A percentile compares a stretch with the other conserved stretches of the same genome.
Conservation (phyloP, 257 asterid genomes). For the Solanum bulbocastanum region DNA sequence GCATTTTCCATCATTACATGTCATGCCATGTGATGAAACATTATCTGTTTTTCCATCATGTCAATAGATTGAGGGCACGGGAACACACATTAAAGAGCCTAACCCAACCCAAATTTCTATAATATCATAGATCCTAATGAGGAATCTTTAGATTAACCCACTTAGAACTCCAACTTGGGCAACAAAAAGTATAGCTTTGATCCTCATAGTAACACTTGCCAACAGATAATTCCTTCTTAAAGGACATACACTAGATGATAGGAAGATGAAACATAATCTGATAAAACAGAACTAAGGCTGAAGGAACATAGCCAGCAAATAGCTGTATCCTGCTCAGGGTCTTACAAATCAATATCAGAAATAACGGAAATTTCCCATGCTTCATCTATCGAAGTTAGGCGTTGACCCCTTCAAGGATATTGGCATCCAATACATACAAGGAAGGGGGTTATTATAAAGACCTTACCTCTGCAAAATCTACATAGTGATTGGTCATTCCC, state of each 20-base stretch:
- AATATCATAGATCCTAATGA: not conserved
- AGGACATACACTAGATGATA: not conserved
- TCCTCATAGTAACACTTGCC: not conserved
- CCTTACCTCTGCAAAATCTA: not conserved
- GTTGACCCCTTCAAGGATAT: not conserved
- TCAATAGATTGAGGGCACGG: not conserved
- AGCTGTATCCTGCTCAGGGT: not conserved
- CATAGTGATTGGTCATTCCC: not conserved
- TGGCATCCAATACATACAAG: not conserved
- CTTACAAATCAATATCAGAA: not conserved
- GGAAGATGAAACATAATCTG: not conserved
- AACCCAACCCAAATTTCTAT: not conserved
- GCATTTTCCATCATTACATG: not conserved
- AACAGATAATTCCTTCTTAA: not conserved
- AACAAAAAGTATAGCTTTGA: not conserved
- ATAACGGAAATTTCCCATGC: not conserved
- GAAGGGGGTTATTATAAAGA: not conserved
- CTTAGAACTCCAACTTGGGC: not conserved
- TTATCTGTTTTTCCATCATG: not conserved
- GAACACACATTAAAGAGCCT: not conserved
- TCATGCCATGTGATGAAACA: not conserved
- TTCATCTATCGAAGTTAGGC: not conserved
- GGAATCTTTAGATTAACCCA: not conserved
- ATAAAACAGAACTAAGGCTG: not conserved
- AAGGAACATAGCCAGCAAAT: not conserved